Base-by-base conservation (phyloP, 106 monocot genomes). In the Agapanthus africanus region DNA sequence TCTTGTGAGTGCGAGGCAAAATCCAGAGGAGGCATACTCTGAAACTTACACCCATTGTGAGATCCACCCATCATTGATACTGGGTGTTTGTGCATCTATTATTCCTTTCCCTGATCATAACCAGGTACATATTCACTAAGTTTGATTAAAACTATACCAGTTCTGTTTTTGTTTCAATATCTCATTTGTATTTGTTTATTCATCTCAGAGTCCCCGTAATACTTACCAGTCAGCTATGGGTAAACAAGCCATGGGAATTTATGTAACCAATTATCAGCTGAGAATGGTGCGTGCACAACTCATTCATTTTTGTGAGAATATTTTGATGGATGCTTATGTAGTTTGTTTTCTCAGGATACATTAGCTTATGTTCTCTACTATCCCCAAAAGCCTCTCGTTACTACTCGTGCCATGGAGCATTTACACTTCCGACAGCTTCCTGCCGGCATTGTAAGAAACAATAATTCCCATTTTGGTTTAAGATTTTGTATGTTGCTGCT, bases 201-300 rank as follows among this genome's bases (percentile, higher is more conserved):
- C 66, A 21, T 41, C 71, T 54, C 79, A 99, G 97, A 92, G 92
- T 28, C 97, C 97, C 59, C 91, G 97, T 90, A 99, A 99, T 73
- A 99, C 97, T 49, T 99, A 99, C 61, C 97, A 99, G 40, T 99
- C 97, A 54, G 97, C 97, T 31, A 99, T 99, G 97, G 97, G 97
- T 11, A 99, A 99, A 52, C 97, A 99, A 85, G 97, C 97, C 11
- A 99, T 99, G 97, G 97, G 97, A 30, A 99, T 99, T 7, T 99
- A 99, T 67, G 97, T 99, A 11, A 99, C 97, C 14, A 99, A 99
- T 75, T 99, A 99, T 64, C 92, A 99, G 52, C 59, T 99, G 54
- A 69, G 92, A 71, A 99, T 99, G 97, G 97, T 99, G 40, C 19
- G 80, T 78, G 6, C 23, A 49, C n/a, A 50, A 1, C 50, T 65